These are phyloP conservation scores for Theobroma grandiflorum DNA, from an alignment of 441 rosid species.

Conservation along the genomic window DNA sequence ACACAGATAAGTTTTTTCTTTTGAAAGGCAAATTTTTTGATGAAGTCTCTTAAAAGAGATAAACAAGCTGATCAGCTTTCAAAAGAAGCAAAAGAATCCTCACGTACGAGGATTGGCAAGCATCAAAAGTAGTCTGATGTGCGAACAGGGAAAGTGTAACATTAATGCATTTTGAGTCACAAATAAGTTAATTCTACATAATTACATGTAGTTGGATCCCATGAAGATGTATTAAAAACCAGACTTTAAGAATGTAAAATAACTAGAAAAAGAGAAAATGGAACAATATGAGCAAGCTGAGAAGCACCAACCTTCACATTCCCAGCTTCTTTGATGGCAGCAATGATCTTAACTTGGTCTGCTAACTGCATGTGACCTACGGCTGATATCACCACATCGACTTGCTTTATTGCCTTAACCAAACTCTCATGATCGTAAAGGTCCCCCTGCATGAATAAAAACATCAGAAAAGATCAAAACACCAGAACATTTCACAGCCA, in stretches of 20 bases:
- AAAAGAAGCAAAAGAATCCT: too few relatives aligned
- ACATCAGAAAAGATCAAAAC: background rate
- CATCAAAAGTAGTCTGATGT: too few relatives aligned
- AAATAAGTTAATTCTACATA: background rate
- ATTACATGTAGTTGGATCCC: too few relatives aligned
- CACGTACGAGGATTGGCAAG: too few relatives aligned
- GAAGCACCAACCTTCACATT: slow-evolving; percentile 53
- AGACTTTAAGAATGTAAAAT: too few relatives aligned
- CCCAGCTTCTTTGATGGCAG: slow-evolving; percentile 68
- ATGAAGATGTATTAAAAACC: too few relatives aligned
- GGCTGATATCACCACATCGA: slow-evolving; percentile 68
- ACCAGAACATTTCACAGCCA: background rate
- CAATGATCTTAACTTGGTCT: slow-evolving; percentile 58
- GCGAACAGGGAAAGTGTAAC: too few relatives aligned
- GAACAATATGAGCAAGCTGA: background rate
- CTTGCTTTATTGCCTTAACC: slow-evolving; percentile 60
- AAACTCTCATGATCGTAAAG: slow-evolving; percentile 53
- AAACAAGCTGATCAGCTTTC: too few relatives aligned
- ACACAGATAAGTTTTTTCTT: background rate
- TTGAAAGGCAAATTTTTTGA: too few relatives aligned
- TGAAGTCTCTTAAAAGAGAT: too few relatives aligned
- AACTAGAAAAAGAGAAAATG: background rate
- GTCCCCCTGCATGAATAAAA: slow-evolving; percentile 46
- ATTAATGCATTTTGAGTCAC: too few relatives aligned
- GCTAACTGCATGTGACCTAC: slow-evolving; percentile 47